Conservation (phyloP, 768 basidiomycete genomes). For the Psilocybe tampanensis region DNA sequence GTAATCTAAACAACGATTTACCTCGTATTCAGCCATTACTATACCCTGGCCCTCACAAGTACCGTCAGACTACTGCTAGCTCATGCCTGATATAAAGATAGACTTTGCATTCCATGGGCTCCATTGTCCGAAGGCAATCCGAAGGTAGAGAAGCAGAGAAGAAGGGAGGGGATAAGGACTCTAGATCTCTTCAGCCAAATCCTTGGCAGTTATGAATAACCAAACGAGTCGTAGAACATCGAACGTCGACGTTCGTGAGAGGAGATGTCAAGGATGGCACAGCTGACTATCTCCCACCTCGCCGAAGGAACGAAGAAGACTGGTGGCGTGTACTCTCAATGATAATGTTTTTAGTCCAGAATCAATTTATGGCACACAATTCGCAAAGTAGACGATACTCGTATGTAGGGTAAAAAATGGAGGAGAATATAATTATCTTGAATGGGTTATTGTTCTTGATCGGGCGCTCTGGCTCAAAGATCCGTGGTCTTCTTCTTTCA, state of each 20-base stretch:
- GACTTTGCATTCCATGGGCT: too few relatives aligned
- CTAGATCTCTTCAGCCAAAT: too few relatives aligned
- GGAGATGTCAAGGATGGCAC: too few relatives aligned
- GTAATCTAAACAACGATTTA: constrained; percentile 4
- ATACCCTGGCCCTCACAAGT: not conserved
- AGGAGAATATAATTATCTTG: not conserved
- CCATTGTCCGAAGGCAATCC: too few relatives aligned
- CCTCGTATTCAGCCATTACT: not conserved
- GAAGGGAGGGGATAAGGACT: not conserved
- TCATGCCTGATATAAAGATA: not conserved
- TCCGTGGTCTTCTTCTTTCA: constrained; percentile 3
- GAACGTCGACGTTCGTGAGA: too few relatives aligned
- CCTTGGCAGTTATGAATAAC: too few relatives aligned
- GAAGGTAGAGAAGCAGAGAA: too few relatives aligned
- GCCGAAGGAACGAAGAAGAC: not conserved
- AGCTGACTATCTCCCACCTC: too few relatives aligned
- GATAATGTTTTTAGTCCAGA: too few relatives aligned
- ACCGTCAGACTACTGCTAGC: not conserved
- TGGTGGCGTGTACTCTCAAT: not conserved
- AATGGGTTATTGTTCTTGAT: not conserved
- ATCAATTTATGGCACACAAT: too few relatives aligned
- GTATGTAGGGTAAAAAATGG: not conserved
- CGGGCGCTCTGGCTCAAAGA: constrained; percentile 2
- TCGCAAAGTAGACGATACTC: too few relatives aligned
- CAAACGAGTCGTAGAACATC: too few relatives aligned